phyloP scores from a whole-genome alignment of 2,329 filamentous ascomycete species.

The Purpureocillium lavendulum region DNA sequence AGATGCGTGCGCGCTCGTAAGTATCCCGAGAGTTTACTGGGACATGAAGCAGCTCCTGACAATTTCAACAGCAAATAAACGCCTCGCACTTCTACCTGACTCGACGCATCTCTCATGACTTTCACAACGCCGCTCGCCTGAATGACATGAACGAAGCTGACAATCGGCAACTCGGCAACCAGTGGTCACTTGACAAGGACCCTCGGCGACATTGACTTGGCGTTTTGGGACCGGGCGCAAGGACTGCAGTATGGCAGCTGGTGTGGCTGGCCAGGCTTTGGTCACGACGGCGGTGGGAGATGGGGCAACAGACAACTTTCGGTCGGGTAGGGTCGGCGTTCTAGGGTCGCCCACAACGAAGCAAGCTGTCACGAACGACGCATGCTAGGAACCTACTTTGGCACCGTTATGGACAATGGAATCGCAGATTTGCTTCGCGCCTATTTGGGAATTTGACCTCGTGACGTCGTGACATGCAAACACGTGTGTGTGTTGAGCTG shows the following conservation, averaged over 20 bases:
- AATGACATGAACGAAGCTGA: constrained; percentile 17
- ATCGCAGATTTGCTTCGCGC: constrained; percentile 14
- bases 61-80: constrained; percentile 54
- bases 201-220: not conserved
- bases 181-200: constrained; percentile 1
- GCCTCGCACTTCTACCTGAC: constrained; percentile 50
- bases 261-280: not conserved
- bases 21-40: constrained; percentile 24
- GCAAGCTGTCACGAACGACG: constrained; percentile 17
- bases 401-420: constrained; percentile 17
- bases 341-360: constrained; percentile 16
- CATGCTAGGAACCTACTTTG: constrained; percentile 12
- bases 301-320: constrained; percentile 21
- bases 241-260: constrained; percentile 16
- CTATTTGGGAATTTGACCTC: not conserved
- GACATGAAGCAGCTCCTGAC: constrained; percentile 22
- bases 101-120: constrained; percentile 35
- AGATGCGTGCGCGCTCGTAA: constrained; percentile 97
- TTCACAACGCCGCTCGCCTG: constrained; percentile 23
- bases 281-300: constrained; percentile 21
- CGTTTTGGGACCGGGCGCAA: constrained; percentile 1
- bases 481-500: not conserved
- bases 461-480: constrained; percentile 1
- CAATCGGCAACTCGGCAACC: constrained; percentile 5
- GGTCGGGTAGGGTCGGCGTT: constrained; percentile 21